phyloP scores from a whole-genome alignment of 2,329 filamentous ascomycete genomes.

The Diaporthe batatas region DNA sequence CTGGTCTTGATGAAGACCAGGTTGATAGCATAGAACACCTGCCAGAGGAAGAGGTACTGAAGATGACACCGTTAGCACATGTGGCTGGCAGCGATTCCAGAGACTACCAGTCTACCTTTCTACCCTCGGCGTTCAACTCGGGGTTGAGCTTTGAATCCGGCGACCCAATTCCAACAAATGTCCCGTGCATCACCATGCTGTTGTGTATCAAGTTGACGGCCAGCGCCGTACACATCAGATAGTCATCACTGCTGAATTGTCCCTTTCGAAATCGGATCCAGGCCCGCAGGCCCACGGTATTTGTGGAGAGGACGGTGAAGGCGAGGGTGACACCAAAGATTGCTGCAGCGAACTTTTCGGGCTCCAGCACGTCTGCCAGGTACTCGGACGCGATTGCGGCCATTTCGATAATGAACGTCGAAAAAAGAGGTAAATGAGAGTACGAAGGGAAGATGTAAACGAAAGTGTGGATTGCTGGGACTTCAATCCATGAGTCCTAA shows the following conservation, averaged over 20 bases:
- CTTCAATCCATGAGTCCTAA: constrained; percentile 16
- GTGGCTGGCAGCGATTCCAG: not conserved
- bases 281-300: constrained; percentile 35
- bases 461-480: constrained; percentile 22
- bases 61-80: not conserved
- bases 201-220: constrained; percentile 42
- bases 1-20: constrained; percentile 42
- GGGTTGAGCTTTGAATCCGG: constrained; percentile 39
- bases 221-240: constrained; percentile 41
- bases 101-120: constrained; percentile 20
- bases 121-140: constrained; percentile 38
- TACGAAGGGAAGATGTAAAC: not conserved
- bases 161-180: constrained; percentile 41
- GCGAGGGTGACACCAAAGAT: constrained; percentile 42
- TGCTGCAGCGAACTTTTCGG: constrained; percentile 40
- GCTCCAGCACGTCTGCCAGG: constrained; percentile 39
- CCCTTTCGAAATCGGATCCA: constrained; percentile 31
- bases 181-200: constrained; percentile 41
- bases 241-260: constrained; percentile 40
- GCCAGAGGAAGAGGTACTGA: constrained; percentile 43
- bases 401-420: constrained; percentile 24
- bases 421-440: constrained; percentile 12
- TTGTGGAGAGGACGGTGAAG: constrained; percentile 39
- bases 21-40: constrained; percentile 39
- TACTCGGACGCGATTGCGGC: constrained; percentile 41